Conservation (phyloP, 192 early-diverging fungal genomes). For the Linnemannia hyalina region DNA sequence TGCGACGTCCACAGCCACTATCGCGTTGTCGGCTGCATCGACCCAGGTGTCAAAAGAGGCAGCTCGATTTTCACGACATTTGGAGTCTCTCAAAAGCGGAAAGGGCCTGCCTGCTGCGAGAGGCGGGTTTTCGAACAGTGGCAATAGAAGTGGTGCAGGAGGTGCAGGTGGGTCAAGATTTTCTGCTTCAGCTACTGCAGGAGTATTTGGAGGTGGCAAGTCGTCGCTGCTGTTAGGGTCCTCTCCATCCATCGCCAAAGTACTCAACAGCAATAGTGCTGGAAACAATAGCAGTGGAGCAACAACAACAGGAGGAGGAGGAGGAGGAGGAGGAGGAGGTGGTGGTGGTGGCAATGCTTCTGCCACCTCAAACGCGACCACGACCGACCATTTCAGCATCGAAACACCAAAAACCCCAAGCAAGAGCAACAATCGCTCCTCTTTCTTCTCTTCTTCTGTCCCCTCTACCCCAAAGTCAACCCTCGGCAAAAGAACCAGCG, state of each 20-base stretch:
- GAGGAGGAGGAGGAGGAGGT: no score
- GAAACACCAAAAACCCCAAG: constrained; percentile 1
- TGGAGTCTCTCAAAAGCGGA: constrained; percentile 8
- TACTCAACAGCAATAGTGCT: background rate
- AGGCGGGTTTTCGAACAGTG: background rate
- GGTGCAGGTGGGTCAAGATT: constrained; percentile 12
- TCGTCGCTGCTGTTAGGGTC: background rate
- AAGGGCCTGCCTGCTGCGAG: background rate
- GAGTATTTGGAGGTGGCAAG: background rate
- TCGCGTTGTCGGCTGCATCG: background rate
- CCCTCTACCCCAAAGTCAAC: background rate
- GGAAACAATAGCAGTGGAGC: background rate
- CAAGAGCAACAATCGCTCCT: background rate
- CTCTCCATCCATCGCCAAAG: background rate
- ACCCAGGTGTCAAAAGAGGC: constrained; percentile 17
- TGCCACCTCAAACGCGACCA: background rate
- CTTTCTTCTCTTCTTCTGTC: background rate
- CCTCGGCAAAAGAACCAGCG: constrained; percentile 1
- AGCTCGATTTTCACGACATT: constrained; percentile 18
- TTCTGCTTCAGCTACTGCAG: constrained; percentile 30
- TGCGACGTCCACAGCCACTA: background rate
- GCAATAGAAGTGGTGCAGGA: background rate
- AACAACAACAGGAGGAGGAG: background rate
- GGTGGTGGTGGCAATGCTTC: background rate
- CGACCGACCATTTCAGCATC: background rate